Percentiles rank a stretch among this genome's conserved stretches.
Conservation (phyloP, 2,329 filamentous ascomycete genomes). For the Corynespora cassiicola region DNA sequence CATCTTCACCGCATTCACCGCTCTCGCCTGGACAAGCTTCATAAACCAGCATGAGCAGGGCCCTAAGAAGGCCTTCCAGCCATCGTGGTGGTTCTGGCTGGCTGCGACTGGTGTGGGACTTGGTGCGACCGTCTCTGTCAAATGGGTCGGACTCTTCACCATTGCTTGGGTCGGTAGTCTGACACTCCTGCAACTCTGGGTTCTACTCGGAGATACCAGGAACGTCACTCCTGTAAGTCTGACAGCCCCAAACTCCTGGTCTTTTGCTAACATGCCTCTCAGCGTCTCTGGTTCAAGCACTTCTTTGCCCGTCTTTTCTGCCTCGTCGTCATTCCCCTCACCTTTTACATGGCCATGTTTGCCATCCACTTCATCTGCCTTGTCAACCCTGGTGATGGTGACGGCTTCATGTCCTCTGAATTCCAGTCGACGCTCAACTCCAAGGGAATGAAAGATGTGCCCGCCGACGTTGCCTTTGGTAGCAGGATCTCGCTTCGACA, state of each 20-base stretch:
- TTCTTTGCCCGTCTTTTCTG: slow-evolving; percentile 90
- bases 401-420: slow-evolving; percentile 99
- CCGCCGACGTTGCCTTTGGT: slow-evolving; percentile 88
- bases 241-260: not conserved
- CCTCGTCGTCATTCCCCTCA: slow-evolving; percentile 84
- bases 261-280: slow-evolving; percentile 4
- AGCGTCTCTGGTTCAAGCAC: slow-evolving; percentile 90
- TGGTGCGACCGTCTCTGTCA: slow-evolving; percentile 91
- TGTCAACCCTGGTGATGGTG: slow-evolving; percentile 92
- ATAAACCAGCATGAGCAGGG: slow-evolving; percentile 97
- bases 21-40: slow-evolving; percentile 88
- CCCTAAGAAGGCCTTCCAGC: slow-evolving; percentile 82
- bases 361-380: slow-evolving; percentile 94
- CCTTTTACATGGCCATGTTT: slow-evolving; percentile 97
- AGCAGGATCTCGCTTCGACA: slow-evolving; percentile 87
- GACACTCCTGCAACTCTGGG: slow-evolving; percentile 92
- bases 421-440: slow-evolving; percentile 97
- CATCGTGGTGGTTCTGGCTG: slow-evolving; percentile 99
- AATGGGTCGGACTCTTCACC: slow-evolving; percentile 98
- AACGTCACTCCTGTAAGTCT: slow-evolving; percentile 75
- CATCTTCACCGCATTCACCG: slow-evolving; percentile 90
- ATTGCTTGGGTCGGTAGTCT: slow-evolving; percentile 96
- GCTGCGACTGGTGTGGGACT: slow-evolving; percentile 83
- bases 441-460: slow-evolving; percentile 94
- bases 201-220: slow-evolving; percentile 86